Percentiles rank a stretch among this genome's conserved stretches.
phyloP scores from a whole-genome alignment of 2,329 filamentous ascomycete species.

The Cordyceps cateniannulata region DNA sequence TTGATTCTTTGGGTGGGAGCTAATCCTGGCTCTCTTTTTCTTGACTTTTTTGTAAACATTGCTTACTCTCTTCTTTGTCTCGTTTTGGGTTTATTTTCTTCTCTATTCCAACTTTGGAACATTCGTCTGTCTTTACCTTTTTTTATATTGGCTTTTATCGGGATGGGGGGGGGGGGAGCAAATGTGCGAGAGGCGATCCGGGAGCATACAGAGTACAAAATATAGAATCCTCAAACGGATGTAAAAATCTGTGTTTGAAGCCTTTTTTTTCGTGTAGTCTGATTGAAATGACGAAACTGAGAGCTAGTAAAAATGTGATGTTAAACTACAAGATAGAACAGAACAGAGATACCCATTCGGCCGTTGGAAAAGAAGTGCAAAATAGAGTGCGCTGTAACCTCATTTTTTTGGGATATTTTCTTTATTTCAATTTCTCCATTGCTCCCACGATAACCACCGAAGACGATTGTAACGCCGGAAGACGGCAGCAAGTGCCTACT shows the following conservation, averaged over 20 bases:
- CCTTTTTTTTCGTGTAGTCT: too few relatives aligned
- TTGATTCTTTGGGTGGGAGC: conserved; percentile 1
- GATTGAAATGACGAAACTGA: too few relatives aligned
- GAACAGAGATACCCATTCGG: not conserved
- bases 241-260: too few relatives aligned
- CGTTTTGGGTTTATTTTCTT: conserved; percentile 7
- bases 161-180: not conserved
- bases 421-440: not conserved
- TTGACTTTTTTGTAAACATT: not conserved
- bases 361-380: not conserved
- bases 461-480: too few relatives aligned
- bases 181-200: not conserved
- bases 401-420: not conserved
- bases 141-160: not conserved
- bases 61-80: conserved; percentile 14
- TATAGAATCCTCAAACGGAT: too few relatives aligned
- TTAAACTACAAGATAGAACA: not conserved
- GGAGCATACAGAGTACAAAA: not conserved
- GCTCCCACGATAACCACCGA: not conserved
- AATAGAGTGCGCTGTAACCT: not conserved
- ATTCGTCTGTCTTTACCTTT: not conserved
- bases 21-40: not conserved
- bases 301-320: not conserved
- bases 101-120: not conserved
- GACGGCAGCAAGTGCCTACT: too few relatives aligned